These are phyloP conservation scores for Mycena kentingensis DNA, from an alignment of 768 basidiomycete genomes.

Conservation along the genomic window DNA sequence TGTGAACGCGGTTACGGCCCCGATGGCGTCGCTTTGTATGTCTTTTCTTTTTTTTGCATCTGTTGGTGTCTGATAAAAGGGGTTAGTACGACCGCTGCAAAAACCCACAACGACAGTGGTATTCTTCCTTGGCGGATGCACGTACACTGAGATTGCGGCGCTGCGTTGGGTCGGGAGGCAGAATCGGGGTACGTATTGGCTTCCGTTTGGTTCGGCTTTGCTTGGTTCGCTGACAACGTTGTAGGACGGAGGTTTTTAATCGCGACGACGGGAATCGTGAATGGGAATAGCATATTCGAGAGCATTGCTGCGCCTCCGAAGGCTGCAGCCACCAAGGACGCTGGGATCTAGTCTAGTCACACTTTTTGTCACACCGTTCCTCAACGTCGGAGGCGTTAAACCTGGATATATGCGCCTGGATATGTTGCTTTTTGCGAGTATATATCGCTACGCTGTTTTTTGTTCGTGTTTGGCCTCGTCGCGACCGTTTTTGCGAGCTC, in stretches of 20 bases:
- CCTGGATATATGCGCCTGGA: slow-evolving; percentile 20
- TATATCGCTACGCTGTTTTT: too few species aligned
- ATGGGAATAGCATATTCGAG: slow-evolving; percentile 71
- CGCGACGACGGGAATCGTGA: slow-evolving; percentile 90
- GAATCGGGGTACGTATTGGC: slow-evolving; percentile 60
- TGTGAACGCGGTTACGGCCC: slow-evolving; percentile 28
- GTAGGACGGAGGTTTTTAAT: slow-evolving; percentile 86
- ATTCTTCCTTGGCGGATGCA: slow-evolving; percentile 97
- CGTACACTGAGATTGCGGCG: slow-evolving; percentile 95
- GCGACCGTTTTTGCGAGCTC: too few species aligned
- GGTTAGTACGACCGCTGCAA: slow-evolving; percentile 52
- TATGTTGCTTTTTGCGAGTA: not conserved
- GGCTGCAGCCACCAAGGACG: slow-evolving; percentile 43
- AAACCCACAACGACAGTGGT: slow-evolving; percentile 83
- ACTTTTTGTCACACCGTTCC: too few species aligned
- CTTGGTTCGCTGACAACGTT: slow-evolving; percentile 21
- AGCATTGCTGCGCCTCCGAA: slow-evolving; percentile 54
- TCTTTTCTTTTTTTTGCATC: slow-evolving; percentile 9
- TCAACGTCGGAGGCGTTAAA: too few species aligned
- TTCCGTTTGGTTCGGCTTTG: not conserved
- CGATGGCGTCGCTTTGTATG: slow-evolving; percentile 37
- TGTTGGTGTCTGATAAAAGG: slow-evolving; percentile 8
- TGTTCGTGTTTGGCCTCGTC: too few species aligned
- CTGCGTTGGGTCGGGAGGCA: slow-evolving; percentile 89
- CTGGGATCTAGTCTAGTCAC: slow-evolving; percentile 35